Conservation (phyloP, 257 asterid species). For the Paulownia fortunei region DNA sequence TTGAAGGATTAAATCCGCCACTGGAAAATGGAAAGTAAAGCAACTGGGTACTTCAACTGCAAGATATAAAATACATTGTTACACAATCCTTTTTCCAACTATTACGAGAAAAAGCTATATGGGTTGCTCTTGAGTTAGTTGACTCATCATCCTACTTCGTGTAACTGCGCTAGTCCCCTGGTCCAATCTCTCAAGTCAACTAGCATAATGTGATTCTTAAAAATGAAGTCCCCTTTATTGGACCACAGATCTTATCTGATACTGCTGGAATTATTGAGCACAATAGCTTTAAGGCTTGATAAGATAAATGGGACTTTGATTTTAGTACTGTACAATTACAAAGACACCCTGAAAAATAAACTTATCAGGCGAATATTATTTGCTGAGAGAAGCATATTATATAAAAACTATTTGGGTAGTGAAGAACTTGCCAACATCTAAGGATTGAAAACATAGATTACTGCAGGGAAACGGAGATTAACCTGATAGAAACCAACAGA, state of each 20-base stretch:
- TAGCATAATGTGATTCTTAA: not conserved
- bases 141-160: not conserved
- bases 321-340: conserved; percentile 10
- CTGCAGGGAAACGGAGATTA: conserved; percentile 19
- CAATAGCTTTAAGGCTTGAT: not conserved
- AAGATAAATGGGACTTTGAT: not conserved
- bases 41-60: conserved; percentile 21
- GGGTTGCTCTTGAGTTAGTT: not conserved
- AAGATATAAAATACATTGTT: conserved; percentile 5
- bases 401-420: not conserved
- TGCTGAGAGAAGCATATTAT: conserved; percentile 3
- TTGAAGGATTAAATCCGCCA: conserved; percentile 9
- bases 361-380: conserved; percentile 19
- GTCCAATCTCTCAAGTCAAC: conserved; percentile 6
- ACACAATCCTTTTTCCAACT: not conserved
- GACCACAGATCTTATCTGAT: not conserved
- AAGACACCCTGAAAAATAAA: not conserved
- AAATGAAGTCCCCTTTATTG: not conserved
- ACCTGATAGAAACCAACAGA: conserved; percentile 99
- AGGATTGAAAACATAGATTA: not conserved
- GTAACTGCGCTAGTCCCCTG: not conserved
- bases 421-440: conserved; percentile 4
- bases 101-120: not conserved
- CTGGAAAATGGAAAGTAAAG: conserved; percentile 10
- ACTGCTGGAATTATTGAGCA: too few relatives aligned